Conservation (phyloP, 768 basidiomycete species). For the Termitomyces sp. region DNA sequence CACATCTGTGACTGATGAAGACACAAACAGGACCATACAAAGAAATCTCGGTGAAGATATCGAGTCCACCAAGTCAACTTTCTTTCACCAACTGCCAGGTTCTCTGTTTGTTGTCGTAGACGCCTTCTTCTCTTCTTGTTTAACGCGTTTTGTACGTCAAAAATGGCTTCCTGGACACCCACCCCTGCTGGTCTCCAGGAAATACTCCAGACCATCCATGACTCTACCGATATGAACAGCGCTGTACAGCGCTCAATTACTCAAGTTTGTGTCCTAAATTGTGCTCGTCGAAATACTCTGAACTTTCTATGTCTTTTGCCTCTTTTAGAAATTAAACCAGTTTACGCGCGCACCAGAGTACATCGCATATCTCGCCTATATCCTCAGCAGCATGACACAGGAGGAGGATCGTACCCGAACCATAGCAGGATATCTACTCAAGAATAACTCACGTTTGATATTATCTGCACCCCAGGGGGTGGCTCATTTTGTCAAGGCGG, state of each 20-base stretch:
- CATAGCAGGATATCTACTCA: constrained; percentile 94
- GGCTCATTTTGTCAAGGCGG: constrained; percentile 64
- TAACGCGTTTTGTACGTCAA: constrained; percentile 34
- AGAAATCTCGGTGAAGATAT: constrained; percentile 21
- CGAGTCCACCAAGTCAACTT: constrained; percentile 1
- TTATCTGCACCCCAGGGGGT: constrained; percentile 63
- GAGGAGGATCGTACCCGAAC: constrained; percentile 93
- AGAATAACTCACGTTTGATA: constrained; percentile 88
- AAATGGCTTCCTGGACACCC: constrained; percentile 77
- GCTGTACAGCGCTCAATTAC: constrained; percentile 78
- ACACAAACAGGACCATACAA: constrained; percentile 15
- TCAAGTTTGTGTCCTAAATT: constrained; percentile 45
- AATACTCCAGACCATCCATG: constrained; percentile 86
- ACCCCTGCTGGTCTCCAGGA: constrained; percentile 84
- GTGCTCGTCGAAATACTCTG: constrained; percentile 14
- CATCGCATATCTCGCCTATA: constrained; percentile 92
- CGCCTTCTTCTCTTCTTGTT: constrained; percentile 18
- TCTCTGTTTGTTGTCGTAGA: constrained; percentile 17
- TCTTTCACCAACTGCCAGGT: constrained; percentile 18
- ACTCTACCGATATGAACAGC: constrained; percentile 77
- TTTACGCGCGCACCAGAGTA: constrained; percentile 91
- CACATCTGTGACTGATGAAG: constrained; percentile 14
- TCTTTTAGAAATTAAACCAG: constrained; percentile 71
- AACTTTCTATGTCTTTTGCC: constrained; percentile 13
- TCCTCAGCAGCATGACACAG: constrained; percentile 71